Base-by-base conservation (phyloP, 352 stramenopile species). In the Phytopythium kandeliae region DNA sequence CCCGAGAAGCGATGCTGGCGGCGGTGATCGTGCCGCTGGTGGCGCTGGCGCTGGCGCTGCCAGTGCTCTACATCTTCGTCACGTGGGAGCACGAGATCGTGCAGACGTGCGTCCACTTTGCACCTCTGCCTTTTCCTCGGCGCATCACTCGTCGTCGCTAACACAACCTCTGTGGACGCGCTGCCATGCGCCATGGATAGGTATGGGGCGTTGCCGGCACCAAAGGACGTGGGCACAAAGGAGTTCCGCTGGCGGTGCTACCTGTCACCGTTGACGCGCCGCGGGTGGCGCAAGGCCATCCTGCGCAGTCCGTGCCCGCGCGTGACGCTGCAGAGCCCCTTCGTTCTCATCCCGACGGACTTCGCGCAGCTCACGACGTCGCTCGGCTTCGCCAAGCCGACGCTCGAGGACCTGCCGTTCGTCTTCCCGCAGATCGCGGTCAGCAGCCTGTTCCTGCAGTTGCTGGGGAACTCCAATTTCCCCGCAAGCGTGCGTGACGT, bases 391-490 rank as follows among this genome's bases (percentile, higher is more conserved):
- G 59, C 71, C 40, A 68, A 77, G 55, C 65, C 86, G 30, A 56
- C 74, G 51, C 67, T 93, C 38, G 78, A 89, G 59, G 68, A 79
- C 17, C 62, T 93, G 22, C 79, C 83, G 46, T 86, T 89, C 60
- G 65, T 91, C 19, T 84, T 91, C 43, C 83, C 83, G 26, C 83
- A 93, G 51, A 59, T 86, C 35, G 71, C 74, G 0, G 53, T 65
- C 21, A 82, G 79, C 25, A 78, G 76, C 19, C 50, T 93, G 38
- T 72, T 93, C 37, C 51, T 93, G 45, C 83, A 93, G 53, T 55
- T 93, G 35, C 57, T 91, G 21, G 83, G 79, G 22, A 91, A 93
- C 65, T 93, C 83, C 5, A 69, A 93, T 49, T 93, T 93, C 51
- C 83, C 83, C 3, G 52, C 65, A 19, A 82, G 70, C 34, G 66